These are phyloP conservation scores for Amniculicola lignicola DNA, from an alignment of 495 filamentous ascomycete species.

Conservation along the genomic window DNA sequence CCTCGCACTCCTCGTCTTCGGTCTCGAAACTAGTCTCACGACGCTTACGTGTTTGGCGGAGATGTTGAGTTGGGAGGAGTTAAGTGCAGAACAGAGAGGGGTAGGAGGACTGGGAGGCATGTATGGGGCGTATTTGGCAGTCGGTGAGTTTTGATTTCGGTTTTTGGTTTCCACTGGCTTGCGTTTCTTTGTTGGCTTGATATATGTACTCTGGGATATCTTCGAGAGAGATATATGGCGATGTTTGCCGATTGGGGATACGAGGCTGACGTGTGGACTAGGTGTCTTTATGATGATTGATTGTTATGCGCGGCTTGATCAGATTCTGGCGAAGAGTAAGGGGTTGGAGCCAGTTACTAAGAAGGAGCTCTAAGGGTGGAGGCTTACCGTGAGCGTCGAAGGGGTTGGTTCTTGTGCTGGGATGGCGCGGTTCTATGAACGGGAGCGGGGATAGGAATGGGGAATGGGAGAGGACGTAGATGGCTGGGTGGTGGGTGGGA, in stretches of 20 bases:
- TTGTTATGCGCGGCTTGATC: slow-evolving; percentile 49
- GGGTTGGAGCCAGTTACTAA: slow-evolving; percentile 15
- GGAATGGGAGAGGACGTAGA: too few species aligned
- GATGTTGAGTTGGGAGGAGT: slow-evolving; percentile 43
- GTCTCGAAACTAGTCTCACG: slow-evolving; percentile 66
- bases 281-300: slow-evolving; percentile 57
- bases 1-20: slow-evolving; percentile 67
- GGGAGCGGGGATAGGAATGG: too few species aligned
- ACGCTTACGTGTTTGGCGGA: slow-evolving; percentile 67
- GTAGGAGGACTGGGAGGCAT: slow-evolving; percentile 52
- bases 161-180: background rate
- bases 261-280: slow-evolving; percentile 30
- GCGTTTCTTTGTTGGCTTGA: background rate
- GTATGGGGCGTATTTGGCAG: slow-evolving; percentile 68
- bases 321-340: slow-evolving; percentile 6
- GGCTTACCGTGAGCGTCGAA: too few species aligned
- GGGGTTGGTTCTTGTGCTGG: too few species aligned
- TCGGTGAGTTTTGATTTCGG: slow-evolving; percentile 58
- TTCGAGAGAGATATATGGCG: too few species aligned
- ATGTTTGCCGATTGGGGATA: background rate
- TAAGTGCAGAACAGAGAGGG: slow-evolving; percentile 47
- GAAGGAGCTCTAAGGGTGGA: slow-evolving; percentile 17
- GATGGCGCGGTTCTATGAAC: too few species aligned
- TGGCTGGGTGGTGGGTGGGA: too few species aligned
- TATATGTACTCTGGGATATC: too few species aligned